A percentile compares a stretch with the other conserved stretches of the same genome.
Evolutionary conservation across 148 eudicot species (phyloP).

Genomic region (Rhododendron henanense): DNA sequence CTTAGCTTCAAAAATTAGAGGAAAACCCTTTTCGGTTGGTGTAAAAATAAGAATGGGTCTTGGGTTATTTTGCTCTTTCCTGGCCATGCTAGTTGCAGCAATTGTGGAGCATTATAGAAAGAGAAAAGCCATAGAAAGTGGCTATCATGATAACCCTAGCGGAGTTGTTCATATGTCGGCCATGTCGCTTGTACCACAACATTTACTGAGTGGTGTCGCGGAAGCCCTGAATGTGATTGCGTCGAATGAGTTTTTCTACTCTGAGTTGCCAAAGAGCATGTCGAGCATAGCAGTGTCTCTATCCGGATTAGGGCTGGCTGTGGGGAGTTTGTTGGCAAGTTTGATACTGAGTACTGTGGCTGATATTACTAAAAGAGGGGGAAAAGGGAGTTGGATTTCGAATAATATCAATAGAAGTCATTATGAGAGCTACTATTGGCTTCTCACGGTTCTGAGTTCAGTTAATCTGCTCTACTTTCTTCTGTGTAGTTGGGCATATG

Average conservation of each 20-base stretch:
- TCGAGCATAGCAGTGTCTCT: conserved; percentile 67
- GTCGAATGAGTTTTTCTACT: conserved; percentile 56
- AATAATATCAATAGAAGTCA: conserved; percentile 70
- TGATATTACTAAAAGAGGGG: conserved; percentile 33
- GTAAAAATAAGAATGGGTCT: conserved; percentile 73
- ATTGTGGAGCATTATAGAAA: conserved; percentile 59
- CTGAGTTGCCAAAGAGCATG: conserved; percentile 84
- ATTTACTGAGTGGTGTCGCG: conserved; percentile 53
- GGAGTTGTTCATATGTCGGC: conserved; percentile 63
- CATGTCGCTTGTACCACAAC: conserved; percentile 57
- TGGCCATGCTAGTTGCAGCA: conserved; percentile 4
- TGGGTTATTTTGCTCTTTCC: conserved; percentile 40
- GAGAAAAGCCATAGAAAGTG: conserved; percentile 41
- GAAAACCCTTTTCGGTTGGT: conserved; percentile 47
- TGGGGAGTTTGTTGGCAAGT: conserved; percentile 62
- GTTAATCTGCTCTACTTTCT: conserved; percentile 56
- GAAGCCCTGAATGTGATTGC: conserved; percentile 36
- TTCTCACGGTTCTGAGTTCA: conserved; percentile 51
- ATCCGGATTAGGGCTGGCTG: conserved; percentile 51
- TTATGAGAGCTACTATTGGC: conserved; percentile 68
- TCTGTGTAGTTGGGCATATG: conserved; percentile 66
- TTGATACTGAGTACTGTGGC: conserved; percentile 44
- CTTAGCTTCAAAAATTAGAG: conserved; percentile 51
- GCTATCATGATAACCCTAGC: conserved; percentile 27
- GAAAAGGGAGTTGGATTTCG: conserved; percentile 63